phyloP scores from a whole-genome alignment of 164 flowering plant genomes.

The Vitis vinifera region DNA sequence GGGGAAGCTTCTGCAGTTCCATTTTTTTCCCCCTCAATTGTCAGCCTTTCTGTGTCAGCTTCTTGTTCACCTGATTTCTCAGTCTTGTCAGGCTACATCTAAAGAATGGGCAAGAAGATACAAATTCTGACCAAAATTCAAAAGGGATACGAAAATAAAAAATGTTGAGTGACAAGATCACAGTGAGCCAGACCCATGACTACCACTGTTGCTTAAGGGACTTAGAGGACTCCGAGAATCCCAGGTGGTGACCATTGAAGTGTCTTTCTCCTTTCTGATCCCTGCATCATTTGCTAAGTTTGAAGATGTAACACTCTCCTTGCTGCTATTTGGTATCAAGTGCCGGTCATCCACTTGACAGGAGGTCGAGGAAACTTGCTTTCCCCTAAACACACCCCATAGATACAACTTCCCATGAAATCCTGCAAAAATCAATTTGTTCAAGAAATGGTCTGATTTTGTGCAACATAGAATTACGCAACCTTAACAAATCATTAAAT shows the following conservation, averaged over 20 bases:
- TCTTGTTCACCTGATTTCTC: slow-evolving; percentile 6
- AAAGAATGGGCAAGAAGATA: background rate
- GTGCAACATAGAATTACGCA: too few relatives aligned
- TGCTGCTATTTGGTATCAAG: slow-evolving; percentile 3
- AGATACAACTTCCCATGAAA: slow-evolving; percentile 40
- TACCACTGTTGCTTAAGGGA: slow-evolving; percentile 20
- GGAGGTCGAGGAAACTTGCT: slow-evolving; percentile 12
- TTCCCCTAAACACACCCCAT: slow-evolving; percentile 56
- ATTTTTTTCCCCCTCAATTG: background rate
- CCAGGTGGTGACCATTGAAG: background rate
- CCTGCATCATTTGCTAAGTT: background rate
- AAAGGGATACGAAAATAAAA: background rate
- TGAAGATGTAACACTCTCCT: background rate
- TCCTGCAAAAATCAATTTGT: slow-evolving; percentile 29
- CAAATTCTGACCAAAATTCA: background rate
- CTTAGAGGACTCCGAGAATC: slow-evolving; percentile 14
- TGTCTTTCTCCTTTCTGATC: background rate
- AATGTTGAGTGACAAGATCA: background rate
- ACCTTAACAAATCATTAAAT: background rate
- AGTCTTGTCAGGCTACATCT: background rate
- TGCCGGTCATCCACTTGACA: background rate
- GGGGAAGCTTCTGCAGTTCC: too few relatives aligned
- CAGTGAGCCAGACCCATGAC: slow-evolving; percentile 13
- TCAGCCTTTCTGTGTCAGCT: background rate
- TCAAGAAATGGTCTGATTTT: background rate